Base-by-base conservation (phyloP, 2,329 filamentous ascomycete species). In the Balansia obtecta region DNA sequence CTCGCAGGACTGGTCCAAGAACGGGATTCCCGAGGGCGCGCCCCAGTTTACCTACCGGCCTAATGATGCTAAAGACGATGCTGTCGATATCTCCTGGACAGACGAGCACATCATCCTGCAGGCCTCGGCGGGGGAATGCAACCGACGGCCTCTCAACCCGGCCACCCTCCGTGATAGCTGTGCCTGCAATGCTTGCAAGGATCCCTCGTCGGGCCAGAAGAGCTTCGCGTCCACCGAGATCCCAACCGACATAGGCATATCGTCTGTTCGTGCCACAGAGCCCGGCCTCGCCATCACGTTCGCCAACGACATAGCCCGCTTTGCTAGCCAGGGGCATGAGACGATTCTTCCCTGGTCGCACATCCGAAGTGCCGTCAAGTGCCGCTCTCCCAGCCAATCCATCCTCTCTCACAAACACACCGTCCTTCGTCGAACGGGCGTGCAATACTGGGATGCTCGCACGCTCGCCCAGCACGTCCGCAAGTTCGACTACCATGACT, bases 401-500 rank as follows among this genome's bases (percentile, higher is more conserved):
- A 49, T 58, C 38, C 53, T 56, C 2, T 59, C 55, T 8, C 56
- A 58, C 11, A 57, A 60, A 27, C 57, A 59, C 34, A 53, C 61
- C 13, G 53, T 67, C 37, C 57, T 64, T 30, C 55, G 54, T 13
- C 64, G 62, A 32, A 65, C 65, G 1, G 65, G 65, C 3, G 58
- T 65, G 34, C 59, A 55, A 2, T 60, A 66, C 53, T 77, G 75
- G 76, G 66, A 76, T 55, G 58, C 55, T 3, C 43, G 53, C 0
- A 57, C 38, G 0, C 72, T 71, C 47, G 54, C 58, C 52, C 45
- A 59, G 8, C 65, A 74, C n/a, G 69, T 80, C 11, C 67, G 71
- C 46, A 80, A 76, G 65, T 71, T 93, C 42, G 71, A 80, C 49
- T 95, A 85, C 65, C 61, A 79, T 0, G 79, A 82, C 39, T 96